Conservation (phyloP, 495 filamentous ascomycete genomes). For the Penicillium waksmanii region DNA sequence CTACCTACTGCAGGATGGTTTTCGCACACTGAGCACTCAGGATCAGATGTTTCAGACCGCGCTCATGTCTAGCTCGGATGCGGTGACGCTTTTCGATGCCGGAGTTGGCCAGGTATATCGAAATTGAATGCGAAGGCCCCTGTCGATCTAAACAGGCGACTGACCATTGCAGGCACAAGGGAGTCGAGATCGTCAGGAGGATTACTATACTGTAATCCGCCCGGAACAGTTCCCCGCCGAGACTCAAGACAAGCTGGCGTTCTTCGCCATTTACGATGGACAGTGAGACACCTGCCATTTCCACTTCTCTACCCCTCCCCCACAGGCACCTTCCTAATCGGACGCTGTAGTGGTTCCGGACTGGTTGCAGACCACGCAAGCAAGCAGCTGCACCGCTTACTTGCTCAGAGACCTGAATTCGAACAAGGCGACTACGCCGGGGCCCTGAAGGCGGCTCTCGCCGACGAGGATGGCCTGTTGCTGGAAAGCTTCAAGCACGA, state of each 20-base stretch:
- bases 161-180: constrained; percentile 33
- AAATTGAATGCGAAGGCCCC: background rate
- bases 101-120: constrained; percentile 36
- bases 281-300: constrained; percentile 34
- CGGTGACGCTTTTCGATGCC: constrained; percentile 37
- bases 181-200: constrained; percentile 37
- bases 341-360: constrained; percentile 34
- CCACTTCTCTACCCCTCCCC: background rate
- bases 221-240: constrained; percentile 38
- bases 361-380: constrained; percentile 41
- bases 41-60: constrained; percentile 29
- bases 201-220: constrained; percentile 33
- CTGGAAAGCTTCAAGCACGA: constrained; percentile 34
- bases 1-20: constrained; percentile 16
- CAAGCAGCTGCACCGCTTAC: constrained; percentile 30
- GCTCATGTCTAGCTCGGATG: constrained; percentile 31
- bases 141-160: background rate
- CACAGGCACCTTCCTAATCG: constrained; percentile 10
- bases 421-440: constrained; percentile 34
- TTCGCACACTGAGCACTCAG: constrained; percentile 23
- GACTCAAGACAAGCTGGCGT: constrained; percentile 37
- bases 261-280: constrained; percentile 48
- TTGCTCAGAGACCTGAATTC: constrained; percentile 39
- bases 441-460: constrained; percentile 38
- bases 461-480: constrained; percentile 44